Conservation (phyloP, 2,329 filamentous ascomycete genomes). For the Fusarium neocosmosporiellum region DNA sequence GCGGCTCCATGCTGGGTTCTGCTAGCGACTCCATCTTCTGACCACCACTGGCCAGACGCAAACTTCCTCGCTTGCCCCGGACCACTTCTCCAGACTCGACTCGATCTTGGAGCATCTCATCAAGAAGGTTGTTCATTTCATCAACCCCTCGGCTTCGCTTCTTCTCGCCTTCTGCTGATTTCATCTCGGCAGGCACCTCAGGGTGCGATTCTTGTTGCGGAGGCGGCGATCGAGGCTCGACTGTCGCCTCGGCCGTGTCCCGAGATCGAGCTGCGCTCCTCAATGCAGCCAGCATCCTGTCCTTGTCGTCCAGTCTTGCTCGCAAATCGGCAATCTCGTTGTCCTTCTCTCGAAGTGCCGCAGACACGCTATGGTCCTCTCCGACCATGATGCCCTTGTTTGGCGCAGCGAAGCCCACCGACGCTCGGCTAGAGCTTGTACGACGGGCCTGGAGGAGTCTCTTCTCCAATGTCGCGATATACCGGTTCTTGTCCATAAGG, state of each 20-base stretch:
- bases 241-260: conserved; percentile 75
- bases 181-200: conserved; percentile 24
- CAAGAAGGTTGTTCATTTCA: conserved; percentile 92
- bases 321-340: conserved; percentile 92
- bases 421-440: conserved; percentile 89
- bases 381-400: conserved; percentile 76
- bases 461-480: conserved; percentile 94
- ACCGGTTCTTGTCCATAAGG: conserved; percentile 94
- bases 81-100: conserved; percentile 81
- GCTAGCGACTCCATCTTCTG: conserved; percentile 53
- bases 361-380: conserved; percentile 80
- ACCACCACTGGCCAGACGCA: conserved; percentile 66
- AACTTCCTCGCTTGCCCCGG: conserved; percentile 73
- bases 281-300: conserved; percentile 89
- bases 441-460: conserved; percentile 89
- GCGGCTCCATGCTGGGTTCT: conserved; percentile 54
- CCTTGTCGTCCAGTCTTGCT: conserved; percentile 91
- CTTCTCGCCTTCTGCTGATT: conserved; percentile 48
- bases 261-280: conserved; percentile 87
- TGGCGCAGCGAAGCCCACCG: conserved; percentile 73
- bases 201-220: conserved; percentile 23
- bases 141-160: conserved; percentile 78
- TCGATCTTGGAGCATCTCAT: conserved; percentile 95
- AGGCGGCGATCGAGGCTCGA: conserved; percentile 48
- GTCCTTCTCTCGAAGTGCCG: conserved; percentile 87